phyloP scores from a whole-genome alignment of 495 filamentous ascomycete species.

The Baudoinia panamericana region DNA sequence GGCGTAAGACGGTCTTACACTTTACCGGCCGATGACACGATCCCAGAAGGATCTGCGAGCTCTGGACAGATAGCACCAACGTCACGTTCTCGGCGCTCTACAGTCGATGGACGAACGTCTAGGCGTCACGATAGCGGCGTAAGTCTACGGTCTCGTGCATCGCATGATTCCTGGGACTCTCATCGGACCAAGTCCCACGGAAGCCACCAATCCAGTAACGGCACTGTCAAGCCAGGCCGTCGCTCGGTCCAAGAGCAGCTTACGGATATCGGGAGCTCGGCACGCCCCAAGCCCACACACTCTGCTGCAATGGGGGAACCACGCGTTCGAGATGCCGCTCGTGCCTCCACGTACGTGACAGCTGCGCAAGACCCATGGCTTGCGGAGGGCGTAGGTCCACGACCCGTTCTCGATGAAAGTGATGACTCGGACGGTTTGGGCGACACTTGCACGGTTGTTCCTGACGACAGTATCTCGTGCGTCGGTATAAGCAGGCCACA shows the following conservation, averaged over 20 bases:
- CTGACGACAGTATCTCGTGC: constrained; percentile 29
- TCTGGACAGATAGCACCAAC: neutral
- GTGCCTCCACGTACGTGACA: constrained; percentile 10
- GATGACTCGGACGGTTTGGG: constrained; percentile 21
- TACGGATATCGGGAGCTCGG: neutral
- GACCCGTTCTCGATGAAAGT: constrained; percentile 17
- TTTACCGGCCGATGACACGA: constrained; percentile 1
- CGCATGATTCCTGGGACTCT: constrained; percentile 1
- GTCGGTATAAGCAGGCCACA: constrained; percentile 15
- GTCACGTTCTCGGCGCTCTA: neutral
- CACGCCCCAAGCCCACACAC: constrained; percentile 1
- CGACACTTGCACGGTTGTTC: constrained; percentile 26
- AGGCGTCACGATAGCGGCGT: constrained; percentile 22
- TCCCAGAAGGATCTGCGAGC: neutral
- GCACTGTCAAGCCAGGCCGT: constrained; percentile 2
- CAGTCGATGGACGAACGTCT: constrained; percentile 2
- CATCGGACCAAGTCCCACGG: neutral
- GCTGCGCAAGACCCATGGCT: constrained; percentile 15
- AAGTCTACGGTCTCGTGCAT: constrained; percentile 23
- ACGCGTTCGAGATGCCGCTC: too few relatives aligned
- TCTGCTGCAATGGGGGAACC: too few relatives aligned
- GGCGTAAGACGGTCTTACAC: constrained; percentile 5
- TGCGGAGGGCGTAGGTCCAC: constrained; percentile 14
- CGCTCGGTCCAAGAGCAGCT: constrained; percentile 1
- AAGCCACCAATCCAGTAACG: neutral